These are phyloP conservation scores for Begonia peltatifolia DNA, from an alignment of 306 rosid species.

Conservation along the genomic window DNA sequence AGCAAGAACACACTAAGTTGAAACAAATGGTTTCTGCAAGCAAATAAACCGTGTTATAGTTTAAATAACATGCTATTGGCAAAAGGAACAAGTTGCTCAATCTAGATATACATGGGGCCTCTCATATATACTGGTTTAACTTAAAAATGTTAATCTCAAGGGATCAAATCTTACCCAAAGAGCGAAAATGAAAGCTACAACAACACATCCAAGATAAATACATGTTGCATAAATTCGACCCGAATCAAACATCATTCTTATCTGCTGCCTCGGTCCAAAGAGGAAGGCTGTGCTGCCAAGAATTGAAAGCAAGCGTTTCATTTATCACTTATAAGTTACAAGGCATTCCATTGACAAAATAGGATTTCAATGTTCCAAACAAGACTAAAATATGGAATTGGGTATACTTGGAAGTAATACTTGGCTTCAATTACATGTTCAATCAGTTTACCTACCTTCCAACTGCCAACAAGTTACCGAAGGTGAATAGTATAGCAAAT, in stretches of 20 bases:
- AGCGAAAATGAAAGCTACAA: conserved; percentile 76
- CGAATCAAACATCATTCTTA: conserved; percentile 78
- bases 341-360: background rate
- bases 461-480: conserved; percentile 80
- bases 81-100: too few relatives aligned
- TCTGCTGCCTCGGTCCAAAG: conserved; percentile 60
- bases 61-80: too few relatives aligned
- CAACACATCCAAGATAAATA: conserved; percentile 77
- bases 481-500: conserved; percentile 71
- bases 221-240: conserved; percentile 67
- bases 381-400: too few relatives aligned
- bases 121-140: too few relatives aligned
- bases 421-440: too few relatives aligned
- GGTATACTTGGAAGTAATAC: too few relatives aligned
- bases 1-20: too few relatives aligned
- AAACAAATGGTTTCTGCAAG: too few relatives aligned
- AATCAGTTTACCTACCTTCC: conserved; percentile 61
- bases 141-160: background rate
- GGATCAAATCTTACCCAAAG: conserved; percentile 42
- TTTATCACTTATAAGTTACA: too few relatives aligned
- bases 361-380: too few relatives aligned
- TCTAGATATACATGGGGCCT: too few relatives aligned
- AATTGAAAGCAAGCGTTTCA: conserved; percentile 8
- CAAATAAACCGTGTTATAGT: too few relatives aligned
- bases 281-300: conserved; percentile 92